Base-by-base conservation (phyloP, 148 eudicot genomes). In the Rhododendron williamsianum region DNA sequence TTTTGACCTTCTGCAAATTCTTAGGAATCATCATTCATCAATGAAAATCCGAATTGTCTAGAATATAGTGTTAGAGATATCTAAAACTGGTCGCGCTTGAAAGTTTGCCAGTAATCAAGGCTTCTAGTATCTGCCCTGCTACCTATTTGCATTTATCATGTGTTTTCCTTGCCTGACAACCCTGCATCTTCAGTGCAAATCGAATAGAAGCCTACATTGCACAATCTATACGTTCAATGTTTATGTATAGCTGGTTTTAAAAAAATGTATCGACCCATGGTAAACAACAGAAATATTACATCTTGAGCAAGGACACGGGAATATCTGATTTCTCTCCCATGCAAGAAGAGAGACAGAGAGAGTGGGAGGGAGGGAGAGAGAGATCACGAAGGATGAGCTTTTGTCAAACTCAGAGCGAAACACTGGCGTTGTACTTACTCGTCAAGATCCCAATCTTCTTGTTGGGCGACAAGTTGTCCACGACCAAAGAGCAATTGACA, bases 401-500 rank as follows among this genome's bases (percentile, higher is more conserved):
- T 56, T 56, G 46, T 36, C 18, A 25, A 82, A 23, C 73, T 88
- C 85, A 85, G 12, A 83, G 25, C 2, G 78, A 25, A 27, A 89
- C 21, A 46, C 65, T 69, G 35, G 85, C 63, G 1, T 84, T 76
- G 54, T 87, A 87, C 10, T 49, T 72, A 11, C 85, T 90, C 0
- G 90, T 85, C 27, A 90, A 1, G 23, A 93, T 91, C 13, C 45
- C 45, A 12, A 89, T 86, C 76, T 90, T 88, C 91, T 88, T 91
- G 78, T 88, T 82, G 2, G 93, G 93, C 19, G 74, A 63, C 87
- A 93, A 78, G 49, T 84, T 85, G 81, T 91, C 91, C 2, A 93
- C 89, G 43, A 85, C 85, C 86, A 93, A 35, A 67, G 86, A 83
- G 78, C 90, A 88, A 58, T 88, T 89, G 1, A 91, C 93, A 78